Evolutionary conservation across 2,329 filamentous ascomycete species (phyloP).

Genomic region (Simplicillium sp.): DNA sequence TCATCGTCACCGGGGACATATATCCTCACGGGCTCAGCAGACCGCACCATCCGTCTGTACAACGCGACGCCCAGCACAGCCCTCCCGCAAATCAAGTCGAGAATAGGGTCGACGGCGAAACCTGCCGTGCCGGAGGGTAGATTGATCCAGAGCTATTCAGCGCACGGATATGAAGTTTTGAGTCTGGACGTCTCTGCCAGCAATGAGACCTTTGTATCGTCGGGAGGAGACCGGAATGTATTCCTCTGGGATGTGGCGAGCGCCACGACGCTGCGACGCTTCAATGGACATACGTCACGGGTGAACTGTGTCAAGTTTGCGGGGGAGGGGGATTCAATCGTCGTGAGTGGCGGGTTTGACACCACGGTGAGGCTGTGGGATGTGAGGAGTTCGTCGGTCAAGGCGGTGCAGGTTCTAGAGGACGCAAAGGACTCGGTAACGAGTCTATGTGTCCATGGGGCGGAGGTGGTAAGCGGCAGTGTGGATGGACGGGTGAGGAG

Average conservation of each 20-base stretch:
- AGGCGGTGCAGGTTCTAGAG: slow-evolving; percentile 61
- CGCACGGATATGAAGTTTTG: slow-evolving; percentile 88
- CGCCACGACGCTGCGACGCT: slow-evolving; percentile 67
- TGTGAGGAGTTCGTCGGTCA: slow-evolving; percentile 38
- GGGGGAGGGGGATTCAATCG: slow-evolving; percentile 62
- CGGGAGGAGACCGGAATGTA: slow-evolving; percentile 80
- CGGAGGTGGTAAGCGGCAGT: slow-evolving; percentile 62
- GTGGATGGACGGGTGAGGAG: slow-evolving; percentile 74
- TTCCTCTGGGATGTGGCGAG: slow-evolving; percentile 92
- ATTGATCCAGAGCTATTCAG: slow-evolving; percentile 80
- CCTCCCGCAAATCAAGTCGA: slow-evolving; percentile 16
- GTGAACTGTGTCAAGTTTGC: slow-evolving; percentile 75
- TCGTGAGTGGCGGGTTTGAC: slow-evolving; percentile 68
- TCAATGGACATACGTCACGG: slow-evolving; percentile 60
- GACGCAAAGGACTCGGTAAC: slow-evolving; percentile 66
- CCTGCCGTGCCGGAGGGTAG: slow-evolving; percentile 33
- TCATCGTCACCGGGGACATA: slow-evolving; percentile 65
- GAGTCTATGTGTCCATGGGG: slow-evolving; percentile 34
- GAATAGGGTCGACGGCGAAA: slow-evolving; percentile 13
- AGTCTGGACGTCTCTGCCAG: slow-evolving; percentile 64
- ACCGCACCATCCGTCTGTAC: slow-evolving; percentile 78
- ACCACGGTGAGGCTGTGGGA: slow-evolving; percentile 73
- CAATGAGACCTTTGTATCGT: slow-evolving; percentile 80
- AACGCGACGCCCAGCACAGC: slow-evolving; percentile 54
- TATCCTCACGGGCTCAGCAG: slow-evolving; percentile 76